Evolutionary conservation across 2,329 filamentous ascomycete species (phyloP).

Genomic region (Venturiaceae sp.): DNA sequence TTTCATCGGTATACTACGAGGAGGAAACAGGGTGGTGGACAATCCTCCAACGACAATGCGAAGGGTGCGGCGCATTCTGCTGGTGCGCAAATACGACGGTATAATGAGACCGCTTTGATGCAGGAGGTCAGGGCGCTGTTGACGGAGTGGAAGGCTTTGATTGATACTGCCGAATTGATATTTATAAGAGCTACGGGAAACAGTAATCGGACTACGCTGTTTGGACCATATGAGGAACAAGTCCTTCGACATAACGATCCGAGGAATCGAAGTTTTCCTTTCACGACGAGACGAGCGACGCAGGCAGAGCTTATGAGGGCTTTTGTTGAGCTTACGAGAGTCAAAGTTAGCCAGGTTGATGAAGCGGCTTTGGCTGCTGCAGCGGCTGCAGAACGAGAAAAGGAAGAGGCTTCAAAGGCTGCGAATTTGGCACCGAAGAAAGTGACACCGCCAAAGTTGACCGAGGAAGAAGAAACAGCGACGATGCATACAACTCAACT

Average conservation of each 20-base stretch:
- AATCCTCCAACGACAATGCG: conserved; percentile 88
- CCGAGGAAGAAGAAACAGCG: conserved; percentile 75
- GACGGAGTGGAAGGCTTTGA: conserved; percentile 72
- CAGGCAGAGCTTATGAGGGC: conserved; percentile 90
- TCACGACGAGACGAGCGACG: conserved; percentile 83
- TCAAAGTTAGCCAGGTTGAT: conserved; percentile 74
- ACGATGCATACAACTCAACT: conserved; percentile 81
- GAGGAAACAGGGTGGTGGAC: conserved; percentile 89
- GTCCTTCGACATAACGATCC: conserved; percentile 70
- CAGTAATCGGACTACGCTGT: conserved; percentile 78
- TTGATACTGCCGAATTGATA: conserved; percentile 74
- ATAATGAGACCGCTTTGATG: conserved; percentile 84
- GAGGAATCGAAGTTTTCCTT: conserved; percentile 79
- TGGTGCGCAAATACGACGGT: conserved; percentile 77
- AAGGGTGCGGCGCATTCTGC: conserved; percentile 92
- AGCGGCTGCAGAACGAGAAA: conserved; percentile 31
- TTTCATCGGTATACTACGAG: conserved; percentile 96
- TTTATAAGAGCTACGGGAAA: conserved; percentile 85
- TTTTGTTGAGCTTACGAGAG: conserved; percentile 84
- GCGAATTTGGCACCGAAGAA: conserved; percentile 31
- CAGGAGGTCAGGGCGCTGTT: conserved; percentile 81
- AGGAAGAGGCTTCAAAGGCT: conserved; percentile 7
- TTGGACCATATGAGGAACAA: conserved; percentile 84
- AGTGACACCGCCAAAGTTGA: conserved; percentile 51
- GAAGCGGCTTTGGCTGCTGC: conserved; percentile 49